Conservation (phyloP, 768 basidiomycete species). For the Galerina marginata region DNA sequence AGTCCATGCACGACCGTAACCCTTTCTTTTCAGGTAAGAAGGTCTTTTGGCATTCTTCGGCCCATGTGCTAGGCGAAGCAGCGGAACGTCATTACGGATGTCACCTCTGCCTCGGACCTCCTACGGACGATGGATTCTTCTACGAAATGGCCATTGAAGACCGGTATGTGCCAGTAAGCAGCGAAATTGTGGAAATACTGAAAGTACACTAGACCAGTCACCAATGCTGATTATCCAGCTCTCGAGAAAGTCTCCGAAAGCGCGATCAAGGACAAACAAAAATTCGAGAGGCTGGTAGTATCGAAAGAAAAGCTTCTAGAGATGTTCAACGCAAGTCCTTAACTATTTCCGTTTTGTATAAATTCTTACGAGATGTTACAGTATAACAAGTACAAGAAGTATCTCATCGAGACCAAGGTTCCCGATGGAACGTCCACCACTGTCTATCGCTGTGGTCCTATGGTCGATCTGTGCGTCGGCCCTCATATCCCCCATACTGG, state of each 20-base stretch:
- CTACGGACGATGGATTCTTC: constrained; percentile 98
- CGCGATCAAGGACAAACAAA: constrained; percentile 95
- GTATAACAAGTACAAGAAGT: constrained; percentile 99
- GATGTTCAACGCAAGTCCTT: constrained; percentile 84
- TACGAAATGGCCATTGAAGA: constrained; percentile 97
- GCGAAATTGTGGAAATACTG: background rate
- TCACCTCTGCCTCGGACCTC: constrained; percentile 95
- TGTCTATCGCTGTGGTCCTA: constrained; percentile 97
- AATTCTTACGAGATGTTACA: constrained; percentile 34
- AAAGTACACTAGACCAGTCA: constrained; percentile 62
- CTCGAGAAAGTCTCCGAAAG: constrained; percentile 89
- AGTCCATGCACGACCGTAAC: background rate
- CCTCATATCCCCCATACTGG: constrained; percentile 99
- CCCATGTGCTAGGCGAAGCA: constrained; percentile 96
- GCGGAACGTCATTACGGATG: constrained; percentile 96
- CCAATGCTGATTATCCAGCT: constrained; percentile 81
- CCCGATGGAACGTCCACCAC: constrained; percentile 96
- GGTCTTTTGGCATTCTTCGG: constrained; percentile 99
- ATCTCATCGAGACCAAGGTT: constrained; percentile 94
- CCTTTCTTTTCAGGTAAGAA: constrained; percentile 69
- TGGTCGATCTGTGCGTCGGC: constrained; percentile 96
- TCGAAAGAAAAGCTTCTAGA: constrained; percentile 94
- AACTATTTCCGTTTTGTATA: constrained; percentile 7
- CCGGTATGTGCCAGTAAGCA: constrained; percentile 47
- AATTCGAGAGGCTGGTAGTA: constrained; percentile 92